Base-by-base conservation (phyloP, 805 yeast species). In the Teunomyces panamensis region DNA sequence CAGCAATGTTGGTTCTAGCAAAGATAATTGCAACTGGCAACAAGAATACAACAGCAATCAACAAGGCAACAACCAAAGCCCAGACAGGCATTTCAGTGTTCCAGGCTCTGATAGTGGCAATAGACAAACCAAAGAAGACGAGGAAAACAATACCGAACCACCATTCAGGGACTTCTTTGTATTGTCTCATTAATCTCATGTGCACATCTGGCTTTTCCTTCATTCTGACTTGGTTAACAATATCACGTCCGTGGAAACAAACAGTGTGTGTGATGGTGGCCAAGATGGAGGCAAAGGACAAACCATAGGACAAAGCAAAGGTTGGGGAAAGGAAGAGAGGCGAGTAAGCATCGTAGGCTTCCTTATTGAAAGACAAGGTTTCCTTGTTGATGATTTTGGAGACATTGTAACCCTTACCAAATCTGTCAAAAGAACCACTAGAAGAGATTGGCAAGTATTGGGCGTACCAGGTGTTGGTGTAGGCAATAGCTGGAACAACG, bases 301-400 rank as follows among this genome's bases (percentile, higher is more conserved):
- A 63, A 46, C 86, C 87, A 55, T 83, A 83, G 5, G 82, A 71
- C n/a, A 85, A 59, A 28, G 81, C 75, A 57, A 77, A 80, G 3
- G 85, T 76, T 11, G 83, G 74, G 6, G 87, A 71, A 48, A 83
- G 69, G 59, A 74, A 85, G 39, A 84, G 71, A 5, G 89, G 88
- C 1, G 89, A 84, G 65, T 85, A 85, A 5, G 62, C 60, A 53
- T 76, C 58, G 63, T 84, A 85, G 6, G 68, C 79, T 7, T 61
- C 61, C 46, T 67, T 61, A 57, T 78, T 71, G 50, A 85, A 74
- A 3, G 64, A 53, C 47, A 74, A 64, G 28, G 73, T 68, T 28
- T 49, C 44, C 27, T 55, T 54, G 53, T 75, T 66, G 30, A 84
- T 65, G 43, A 85, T 77, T 46, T 67, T 68, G 11, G 69, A 39